A percentile compares a stretch with the other conserved stretches of the same genome.
Evolutionary conservation across 306 rosid genomes (phyloP).

Genomic region (Castanea sativa): DNA sequence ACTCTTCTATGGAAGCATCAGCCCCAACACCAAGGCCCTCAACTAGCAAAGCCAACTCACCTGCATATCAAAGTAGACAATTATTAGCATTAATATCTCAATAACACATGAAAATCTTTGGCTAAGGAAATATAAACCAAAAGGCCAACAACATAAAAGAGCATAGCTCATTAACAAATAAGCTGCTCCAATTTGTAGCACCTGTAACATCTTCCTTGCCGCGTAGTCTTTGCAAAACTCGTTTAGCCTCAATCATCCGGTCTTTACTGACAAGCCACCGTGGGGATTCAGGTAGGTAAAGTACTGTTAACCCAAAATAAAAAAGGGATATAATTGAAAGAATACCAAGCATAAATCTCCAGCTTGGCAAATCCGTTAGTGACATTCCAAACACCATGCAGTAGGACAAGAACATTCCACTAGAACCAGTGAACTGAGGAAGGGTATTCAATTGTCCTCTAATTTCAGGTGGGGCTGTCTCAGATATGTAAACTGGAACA

Average conservation of each 20-base stretch:
- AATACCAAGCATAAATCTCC: constrained; percentile 95
- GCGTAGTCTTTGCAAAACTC: constrained; percentile 74
- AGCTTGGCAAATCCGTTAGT: constrained; percentile 52
- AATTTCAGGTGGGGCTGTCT: constrained; percentile 94
- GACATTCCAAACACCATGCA: constrained; percentile 98
- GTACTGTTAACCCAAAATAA: constrained; percentile 56
- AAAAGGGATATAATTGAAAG: constrained; percentile 73
- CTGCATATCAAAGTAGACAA: constrained; percentile 38
- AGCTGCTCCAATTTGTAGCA: no score
- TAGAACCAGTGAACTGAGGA: constrained; percentile 92
- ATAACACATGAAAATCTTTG: no score
- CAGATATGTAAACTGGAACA: constrained; percentile 88
- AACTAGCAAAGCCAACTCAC: constrained; percentile 94
- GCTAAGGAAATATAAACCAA: background rate
- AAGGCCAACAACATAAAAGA: no score
- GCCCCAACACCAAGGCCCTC: constrained; percentile 93
- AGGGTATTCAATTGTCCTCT: constrained; percentile 88
- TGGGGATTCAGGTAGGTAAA: constrained; percentile 93
- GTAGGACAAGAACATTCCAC: constrained; percentile 88
- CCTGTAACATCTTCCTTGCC: constrained; percentile 90
- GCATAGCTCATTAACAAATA: no score
- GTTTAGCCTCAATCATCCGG: constrained; percentile 83
- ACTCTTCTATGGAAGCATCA: constrained; percentile 81
- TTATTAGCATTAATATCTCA: no score
- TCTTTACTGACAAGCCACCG: constrained; percentile 98